Evolutionary conservation across 306 rosid genomes (phyloP).

Genomic region (Acacia acuminata): DNA sequence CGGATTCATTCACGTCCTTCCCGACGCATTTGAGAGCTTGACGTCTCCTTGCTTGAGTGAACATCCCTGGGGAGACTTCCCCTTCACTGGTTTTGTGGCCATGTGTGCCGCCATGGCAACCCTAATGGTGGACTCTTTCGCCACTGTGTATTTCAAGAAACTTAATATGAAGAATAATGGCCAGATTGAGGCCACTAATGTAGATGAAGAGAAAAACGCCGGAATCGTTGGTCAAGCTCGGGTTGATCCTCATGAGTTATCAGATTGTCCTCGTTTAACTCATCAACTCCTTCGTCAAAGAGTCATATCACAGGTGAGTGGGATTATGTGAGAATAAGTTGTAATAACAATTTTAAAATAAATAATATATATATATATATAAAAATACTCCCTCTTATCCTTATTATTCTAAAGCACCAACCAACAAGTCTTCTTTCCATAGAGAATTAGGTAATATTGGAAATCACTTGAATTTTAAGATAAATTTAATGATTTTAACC

Average conservation of each 20-base stretch:
- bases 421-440: no score
- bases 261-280: neutral
- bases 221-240: neutral
- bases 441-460: no score
- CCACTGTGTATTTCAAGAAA: neutral
- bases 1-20: neutral
- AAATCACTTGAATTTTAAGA: no score
- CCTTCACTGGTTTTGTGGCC: neutral
- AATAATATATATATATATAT: no score
- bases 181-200: neutral
- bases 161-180: neutral
- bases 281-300: neutral
- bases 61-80: neutral
- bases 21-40: neutral
- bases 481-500: no score
- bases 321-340: no score
- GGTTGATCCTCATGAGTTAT: neutral
- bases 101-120: neutral
- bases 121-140: neutral
- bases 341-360: no score
- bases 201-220: neutral
- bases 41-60: neutral
- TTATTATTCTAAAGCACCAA: no score
- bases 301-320: neutral
- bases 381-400: no score